Evolutionary conservation across 345 rosid genomes (phyloP), one percentile per base, ranked within the genome.

Genomic region (Raphanus raphanistrum): DNA sequence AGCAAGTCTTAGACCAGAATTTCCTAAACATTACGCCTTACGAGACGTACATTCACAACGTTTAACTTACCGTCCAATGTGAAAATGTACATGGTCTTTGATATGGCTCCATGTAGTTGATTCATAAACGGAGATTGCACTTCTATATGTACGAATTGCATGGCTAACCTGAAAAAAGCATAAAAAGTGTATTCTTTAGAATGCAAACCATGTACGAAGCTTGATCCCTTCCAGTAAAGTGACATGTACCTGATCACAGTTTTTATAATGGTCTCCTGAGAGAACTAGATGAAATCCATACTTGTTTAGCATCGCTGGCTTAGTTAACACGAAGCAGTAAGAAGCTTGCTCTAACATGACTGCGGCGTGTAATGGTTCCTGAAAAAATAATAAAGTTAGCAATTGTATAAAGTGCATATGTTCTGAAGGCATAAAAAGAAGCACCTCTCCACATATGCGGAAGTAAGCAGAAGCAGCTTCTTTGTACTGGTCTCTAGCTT

Each of bases 301-400:
- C 82, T 92, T 95, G 85, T 92, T 90, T 77, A 93, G 71, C 99
- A 95, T 93, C 61, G 92, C 84, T 62, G 97, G 99, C 83, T 84
- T 84, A 60, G 96, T 89, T 75, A 91, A 83, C 86, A 95, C 81
- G 84, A 89, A 95, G 85, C 99, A 95, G 79, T 92, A 93, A 71
- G 99, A 91, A 79, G 97, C 97, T 89, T 95, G 99, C 91, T 95
- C 99, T 63, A 93, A 90, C 99, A 95, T 90, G 70, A 95, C 97
- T 81, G 99, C 99, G 15, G 96, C 90, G 85, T 93, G 93, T 81
- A 93, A 74, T 72, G 90, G 82, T 74, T 95, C 99, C 99, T 95
- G 80, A 71, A 75, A 78, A 67, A 67, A 74, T 69, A 38, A 38
- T 57, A 27, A 63, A 45, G 73, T 80, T 75, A 80, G 69, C 69